Base-by-base conservation (phyloP, 1,139 yeast genomes). In the Geotrichum carabidarum region DNA sequence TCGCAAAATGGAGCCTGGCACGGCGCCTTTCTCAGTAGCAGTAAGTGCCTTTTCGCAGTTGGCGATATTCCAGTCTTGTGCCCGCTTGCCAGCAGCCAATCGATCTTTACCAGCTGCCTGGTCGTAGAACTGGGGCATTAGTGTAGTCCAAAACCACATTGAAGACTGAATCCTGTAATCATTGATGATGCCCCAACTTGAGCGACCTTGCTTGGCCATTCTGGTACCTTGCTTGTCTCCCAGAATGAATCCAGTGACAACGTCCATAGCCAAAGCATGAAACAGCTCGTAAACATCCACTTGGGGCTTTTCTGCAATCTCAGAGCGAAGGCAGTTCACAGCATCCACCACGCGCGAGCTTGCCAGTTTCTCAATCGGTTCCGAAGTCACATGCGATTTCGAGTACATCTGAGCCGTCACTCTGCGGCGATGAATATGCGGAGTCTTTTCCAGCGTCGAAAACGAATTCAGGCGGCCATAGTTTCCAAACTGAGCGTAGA, bases 211-310 rank as follows among this genome's bases (percentile, higher is more conserved):
- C 9, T 66, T 60, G 42, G 80, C 63, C 43, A 79, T 68, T 50
- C 73, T 66, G 0, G 84, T 73, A 3, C 72, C 63, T 40, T 64
- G 59, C 6, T 71, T 69, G 0, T 67, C 61, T 0, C 91, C 91
- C 58, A 83, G 75, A 56, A 83, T 82, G 65, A 83, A 82, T 12
- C 78, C 76, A 1, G 84, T 77, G 1, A 83, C 82, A 4, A 81
- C 84, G 62, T 84, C 90, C 82, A 84, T 79, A 1, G 93, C 90
- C 62, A 84, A 73, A n/a, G 84, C 74, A 17, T 83, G 83, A 72
- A 83, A 84, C 17, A 84, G 66, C 12, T 80, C 75, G 62, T 80
- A 82, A 0, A 81, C 83, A 51, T 84, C 86, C 34, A 83, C 71
- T 5, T 31, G 14, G 7, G 70, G 58, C 5, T 58, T 27, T 0